A percentile compares a stretch with the other conserved stretches of the same genome.
phyloP scores from a whole-genome alignment of 2,329 filamentous ascomycete genomes.

The Cercospora sp. region DNA sequence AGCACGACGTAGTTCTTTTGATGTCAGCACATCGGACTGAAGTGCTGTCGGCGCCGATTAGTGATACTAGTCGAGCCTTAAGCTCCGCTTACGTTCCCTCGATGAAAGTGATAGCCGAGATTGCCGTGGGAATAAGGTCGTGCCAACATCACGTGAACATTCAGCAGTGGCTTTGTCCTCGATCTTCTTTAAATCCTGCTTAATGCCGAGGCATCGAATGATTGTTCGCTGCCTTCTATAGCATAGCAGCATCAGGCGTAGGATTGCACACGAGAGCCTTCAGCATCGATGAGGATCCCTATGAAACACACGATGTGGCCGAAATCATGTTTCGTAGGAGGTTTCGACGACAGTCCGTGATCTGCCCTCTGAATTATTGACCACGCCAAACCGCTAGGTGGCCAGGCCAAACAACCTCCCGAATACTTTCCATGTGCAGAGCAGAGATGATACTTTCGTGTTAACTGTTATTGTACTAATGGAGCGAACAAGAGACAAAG shows the following conservation, averaged over 20 bases:
- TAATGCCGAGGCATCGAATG: background rate
- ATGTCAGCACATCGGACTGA: background rate
- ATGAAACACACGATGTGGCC: background rate
- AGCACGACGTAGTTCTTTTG: background rate
- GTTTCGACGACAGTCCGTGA: background rate
- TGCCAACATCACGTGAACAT: background rate
- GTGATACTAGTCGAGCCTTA: slow-evolving; percentile 6
- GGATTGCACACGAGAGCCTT: no score
- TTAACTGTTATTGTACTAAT: background rate
- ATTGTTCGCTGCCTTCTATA: background rate
- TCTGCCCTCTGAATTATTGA: background rate
- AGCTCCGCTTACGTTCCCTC: slow-evolving; percentile 9
- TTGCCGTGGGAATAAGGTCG: slow-evolving; percentile 14
- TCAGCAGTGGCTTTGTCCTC: background rate
- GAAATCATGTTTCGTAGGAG: background rate
- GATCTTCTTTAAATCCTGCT: background rate
- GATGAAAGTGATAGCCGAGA: slow-evolving; percentile 14
- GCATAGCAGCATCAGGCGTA: background rate
- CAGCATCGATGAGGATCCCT: background rate
- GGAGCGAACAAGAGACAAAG: background rate
- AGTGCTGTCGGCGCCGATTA: background rate
- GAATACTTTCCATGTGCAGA: background rate
- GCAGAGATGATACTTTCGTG: background rate
- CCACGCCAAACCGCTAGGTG: background rate
- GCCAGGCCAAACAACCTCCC: background rate